These are phyloP conservation scores for Colletotrichum tamarilloi DNA, from an alignment of 2,329 filamentous ascomycete species.

Conservation along the genomic window DNA sequence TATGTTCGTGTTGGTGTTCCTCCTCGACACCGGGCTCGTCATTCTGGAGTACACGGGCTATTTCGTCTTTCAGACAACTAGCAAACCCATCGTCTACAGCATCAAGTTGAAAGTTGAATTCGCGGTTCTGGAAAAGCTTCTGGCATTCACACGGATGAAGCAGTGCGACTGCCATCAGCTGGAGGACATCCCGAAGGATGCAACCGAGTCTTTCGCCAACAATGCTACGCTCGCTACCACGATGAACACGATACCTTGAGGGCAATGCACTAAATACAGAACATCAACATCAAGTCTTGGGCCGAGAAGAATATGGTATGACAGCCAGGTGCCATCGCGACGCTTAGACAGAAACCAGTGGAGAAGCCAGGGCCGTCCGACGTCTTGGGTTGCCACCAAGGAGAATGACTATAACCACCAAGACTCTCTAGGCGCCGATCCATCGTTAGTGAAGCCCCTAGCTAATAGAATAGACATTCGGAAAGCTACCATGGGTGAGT, in stretches of 20 bases:
- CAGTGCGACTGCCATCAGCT: conserved; percentile 10
- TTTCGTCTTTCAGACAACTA: conserved; percentile 41
- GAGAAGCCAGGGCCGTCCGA: too few species aligned
- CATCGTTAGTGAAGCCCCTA: too few species aligned
- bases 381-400: too few species aligned
- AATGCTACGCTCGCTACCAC: neutral
- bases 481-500: too few species aligned
- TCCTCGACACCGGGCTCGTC: conserved; percentile 52
- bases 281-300: too few species aligned
- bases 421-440: too few species aligned
- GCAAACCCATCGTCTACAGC: conserved; percentile 32
- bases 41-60: conserved; percentile 49
- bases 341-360: too few species aligned
- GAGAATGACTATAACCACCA: too few species aligned
- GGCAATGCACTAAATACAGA: too few species aligned
- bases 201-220: neutral
- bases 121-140: conserved; percentile 55
- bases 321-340: too few species aligned
- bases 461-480: too few species aligned
- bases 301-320: too few species aligned
- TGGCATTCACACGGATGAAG: conserved; percentile 17
- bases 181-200: neutral
- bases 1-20: conserved; percentile 52
- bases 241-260: conserved; percentile 23
- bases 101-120: conserved; percentile 55